Evolutionary conservation across 2,329 filamentous ascomycete species (phyloP).

Genomic region (Didymella lethalis): DNA sequence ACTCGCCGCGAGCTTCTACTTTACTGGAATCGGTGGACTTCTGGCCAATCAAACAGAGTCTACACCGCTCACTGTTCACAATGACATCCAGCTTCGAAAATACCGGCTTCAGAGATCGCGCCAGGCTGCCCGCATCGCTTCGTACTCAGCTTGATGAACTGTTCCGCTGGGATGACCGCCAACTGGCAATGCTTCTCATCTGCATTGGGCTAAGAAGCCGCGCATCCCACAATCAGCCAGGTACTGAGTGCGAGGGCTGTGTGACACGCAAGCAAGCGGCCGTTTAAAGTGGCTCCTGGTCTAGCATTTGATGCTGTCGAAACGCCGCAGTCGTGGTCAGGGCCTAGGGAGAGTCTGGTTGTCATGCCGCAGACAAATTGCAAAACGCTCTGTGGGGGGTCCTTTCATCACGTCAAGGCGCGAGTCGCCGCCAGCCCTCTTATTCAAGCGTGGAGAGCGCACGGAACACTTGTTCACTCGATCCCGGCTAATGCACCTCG

Average conservation of each 20-base stretch:
- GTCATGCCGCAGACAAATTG: slow-evolving; percentile 40
- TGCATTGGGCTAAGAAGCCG: slow-evolving; percentile 34
- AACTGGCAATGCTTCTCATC: slow-evolving; percentile 34
- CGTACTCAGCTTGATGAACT: slow-evolving; percentile 37
- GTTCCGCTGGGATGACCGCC: slow-evolving; percentile 35
- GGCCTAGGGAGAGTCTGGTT: slow-evolving; percentile 41
- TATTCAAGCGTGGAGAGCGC: slow-evolving; percentile 39
- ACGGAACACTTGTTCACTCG: slow-evolving; percentile 47
- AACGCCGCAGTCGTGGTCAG: slow-evolving; percentile 37
- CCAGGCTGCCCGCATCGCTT: slow-evolving; percentile 31
- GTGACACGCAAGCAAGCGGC: slow-evolving; percentile 31
- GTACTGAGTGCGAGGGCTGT: slow-evolving; percentile 33
- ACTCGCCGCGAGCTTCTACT: slow-evolving; percentile 7
- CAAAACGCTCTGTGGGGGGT: slow-evolving; percentile 31
- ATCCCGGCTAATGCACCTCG: slow-evolving; percentile 46
- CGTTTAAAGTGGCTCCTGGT: slow-evolving; percentile 27
- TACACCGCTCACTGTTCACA: slow-evolving; percentile 47
- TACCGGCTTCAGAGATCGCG: slow-evolving; percentile 31
- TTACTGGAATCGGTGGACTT: slow-evolving; percentile 13
- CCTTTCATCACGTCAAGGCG: slow-evolving; percentile 31
- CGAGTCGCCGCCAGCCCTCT: slow-evolving; percentile 32
- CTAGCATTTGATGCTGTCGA: slow-evolving; percentile 35
- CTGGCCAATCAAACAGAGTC: slow-evolving; percentile 27
- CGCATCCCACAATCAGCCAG: slow-evolving; percentile 33
- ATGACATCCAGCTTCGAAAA: slow-evolving; percentile 36